Evolutionary conservation across 2,329 filamentous ascomycete genomes (phyloP).

Genomic region (Mycogone perniciosa): DNA sequence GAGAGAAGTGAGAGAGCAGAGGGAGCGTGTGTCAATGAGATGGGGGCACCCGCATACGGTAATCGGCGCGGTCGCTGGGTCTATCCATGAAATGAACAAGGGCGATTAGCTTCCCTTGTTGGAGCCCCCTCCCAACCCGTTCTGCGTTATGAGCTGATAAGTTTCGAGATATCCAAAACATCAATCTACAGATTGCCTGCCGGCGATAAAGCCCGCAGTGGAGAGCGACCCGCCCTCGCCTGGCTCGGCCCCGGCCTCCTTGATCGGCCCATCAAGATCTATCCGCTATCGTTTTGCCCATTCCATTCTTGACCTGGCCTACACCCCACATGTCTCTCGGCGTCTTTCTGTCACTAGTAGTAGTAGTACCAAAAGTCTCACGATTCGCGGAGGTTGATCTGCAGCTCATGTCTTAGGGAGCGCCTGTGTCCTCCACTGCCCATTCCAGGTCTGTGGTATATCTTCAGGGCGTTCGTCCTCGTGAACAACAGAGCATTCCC

Average conservation of each 20-base stretch:
- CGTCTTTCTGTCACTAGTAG: slow-evolving; percentile 20
- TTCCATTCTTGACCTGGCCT: slow-evolving; percentile 28
- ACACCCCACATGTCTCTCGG: slow-evolving; percentile 30
- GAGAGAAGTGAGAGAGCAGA: slow-evolving; percentile 1
- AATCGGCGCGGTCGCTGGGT: slow-evolving; percentile 1
- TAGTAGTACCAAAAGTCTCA: slow-evolving; percentile 21
- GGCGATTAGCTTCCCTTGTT: slow-evolving; percentile 13
- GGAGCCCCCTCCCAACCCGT: neutral
- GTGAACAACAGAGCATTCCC: slow-evolving; percentile 29
- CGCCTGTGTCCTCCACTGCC: slow-evolving; percentile 26
- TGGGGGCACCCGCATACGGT: slow-evolving; percentile 3
- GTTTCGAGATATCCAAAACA: slow-evolving; percentile 20
- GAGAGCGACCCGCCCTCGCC: slow-evolving; percentile 15
- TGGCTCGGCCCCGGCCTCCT: slow-evolving; percentile 3
- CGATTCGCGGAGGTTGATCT: slow-evolving; percentile 30
- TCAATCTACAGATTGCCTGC: slow-evolving; percentile 18
- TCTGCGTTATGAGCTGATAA: slow-evolving; percentile 5
- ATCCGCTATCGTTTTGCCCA: slow-evolving; percentile 21
- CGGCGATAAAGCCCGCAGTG: slow-evolving; percentile 16
- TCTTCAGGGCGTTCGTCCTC: slow-evolving; percentile 34
- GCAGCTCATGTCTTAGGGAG: slow-evolving; percentile 30
- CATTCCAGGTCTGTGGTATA: slow-evolving; percentile 36
- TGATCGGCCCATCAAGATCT: slow-evolving; percentile 22
- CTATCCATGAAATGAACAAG: slow-evolving; percentile 13
- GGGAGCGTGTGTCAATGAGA: neutral